Percentiles rank a stretch among this genome's conserved stretches.
Conservation (phyloP, 2,329 filamentous ascomycete species). For the Lachnellula willkommii region DNA sequence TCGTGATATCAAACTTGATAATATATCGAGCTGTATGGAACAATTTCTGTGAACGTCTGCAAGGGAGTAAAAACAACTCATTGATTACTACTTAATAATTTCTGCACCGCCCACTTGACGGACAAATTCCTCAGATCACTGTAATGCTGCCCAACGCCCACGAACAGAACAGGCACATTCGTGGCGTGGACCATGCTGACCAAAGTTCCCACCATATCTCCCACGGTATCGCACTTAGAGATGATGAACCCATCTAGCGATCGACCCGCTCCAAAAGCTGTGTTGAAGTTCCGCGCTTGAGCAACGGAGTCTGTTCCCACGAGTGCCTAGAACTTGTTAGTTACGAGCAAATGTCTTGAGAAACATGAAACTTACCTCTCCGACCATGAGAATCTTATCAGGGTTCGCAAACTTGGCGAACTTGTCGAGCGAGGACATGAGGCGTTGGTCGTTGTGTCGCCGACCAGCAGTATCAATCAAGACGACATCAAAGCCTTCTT, state of each 20-base stretch:
- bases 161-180: constrained; percentile 89
- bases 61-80: not conserved
- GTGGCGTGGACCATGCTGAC: constrained; percentile 98
- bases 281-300: constrained; percentile 94
- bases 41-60: too few relatives aligned
- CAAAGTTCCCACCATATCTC: constrained; percentile 85
- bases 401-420: constrained; percentile 94
- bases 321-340: constrained; percentile 53
- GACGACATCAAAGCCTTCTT: constrained; percentile 81
- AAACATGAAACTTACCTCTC: constrained; percentile 38
- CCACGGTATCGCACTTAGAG: constrained; percentile 96
- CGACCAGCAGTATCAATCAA: constrained; percentile 95
- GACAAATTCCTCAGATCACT: constrained; percentile 63
- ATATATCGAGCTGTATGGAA: too few relatives aligned
- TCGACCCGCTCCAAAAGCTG: constrained; percentile 75
- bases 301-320: constrained; percentile 94
- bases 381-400: constrained; percentile 98
- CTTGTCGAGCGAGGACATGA: constrained; percentile 96
- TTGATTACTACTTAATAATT: constrained; percentile 44
- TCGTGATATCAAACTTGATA: too few relatives aligned
- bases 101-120: constrained; percentile 65
- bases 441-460: constrained; percentile 86
- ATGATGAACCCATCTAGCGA: constrained; percentile 95
- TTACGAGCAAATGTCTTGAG: not conserved
- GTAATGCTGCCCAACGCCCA: constrained; percentile 70